Base-by-base conservation (phyloP, 495 filamentous ascomycete species). In the Cenococcum geophilum region DNA sequence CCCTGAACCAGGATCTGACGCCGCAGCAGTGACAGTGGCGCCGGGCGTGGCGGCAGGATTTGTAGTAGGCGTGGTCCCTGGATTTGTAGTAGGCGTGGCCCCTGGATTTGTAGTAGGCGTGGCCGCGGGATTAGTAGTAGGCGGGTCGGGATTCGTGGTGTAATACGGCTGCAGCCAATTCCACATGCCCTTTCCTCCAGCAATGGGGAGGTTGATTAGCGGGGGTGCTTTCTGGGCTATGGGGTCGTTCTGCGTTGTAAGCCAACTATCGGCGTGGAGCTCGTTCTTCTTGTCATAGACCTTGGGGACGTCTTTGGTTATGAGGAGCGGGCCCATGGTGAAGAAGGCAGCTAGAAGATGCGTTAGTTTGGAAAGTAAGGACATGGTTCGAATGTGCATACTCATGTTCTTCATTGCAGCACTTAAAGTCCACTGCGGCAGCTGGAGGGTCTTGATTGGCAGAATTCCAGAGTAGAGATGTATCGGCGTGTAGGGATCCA, bases 401-500 rank as follows among this genome's bases (percentile, higher is more conserved):
- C n/a, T 22, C 72, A 83, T 81, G 0, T 57, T 58, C 1, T 55
- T 54, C 40, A 81, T 36, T 0, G 79, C 79, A 1, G 18, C 12
- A 50, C 81, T 65, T 66, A 72, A 71, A 0, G 75, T 77, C 78
- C 78, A 82, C 0, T 67, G 8, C 0, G 76, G 75, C 1, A 83
- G 70, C 1, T 49, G 25, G 0, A 82, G 70, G 0, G 45, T 16
- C 0, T 55, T 50, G 3, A 68, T 58, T 1, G 80, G 79, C 1
- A 79, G 71, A 10, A 81, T 63, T 18, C 59, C 25, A 1, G 69
- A 66, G 64, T 77, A 81, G 0, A 57, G 71, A 51, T 78, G 74
- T 0, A 81, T 18, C 4, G 76, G 66, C 0, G 64, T 67, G 63
- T 76, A 83, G 0, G 80, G 80, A 57, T 82, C 78, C 0, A 81